phyloP scores from a whole-genome alignment of 2,329 filamentous ascomycete genomes.

The Colletotrichum lini region DNA sequence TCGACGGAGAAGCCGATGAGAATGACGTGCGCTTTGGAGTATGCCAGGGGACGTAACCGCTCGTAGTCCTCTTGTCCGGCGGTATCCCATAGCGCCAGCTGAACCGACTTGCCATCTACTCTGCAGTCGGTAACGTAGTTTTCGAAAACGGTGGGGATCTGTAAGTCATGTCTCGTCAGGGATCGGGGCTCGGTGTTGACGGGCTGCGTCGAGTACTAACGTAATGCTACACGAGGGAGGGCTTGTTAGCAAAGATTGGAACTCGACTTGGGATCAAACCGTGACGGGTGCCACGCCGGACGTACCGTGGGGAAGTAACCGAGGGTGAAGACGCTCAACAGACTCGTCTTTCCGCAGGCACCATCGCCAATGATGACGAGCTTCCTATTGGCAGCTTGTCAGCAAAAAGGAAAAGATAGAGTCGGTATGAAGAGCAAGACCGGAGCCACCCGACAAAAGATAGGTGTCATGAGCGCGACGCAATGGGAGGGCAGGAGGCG shows the following conservation, averaged over 20 bases:
- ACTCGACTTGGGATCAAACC: slow-evolving; percentile 9
- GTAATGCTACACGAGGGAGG: slow-evolving; percentile 65
- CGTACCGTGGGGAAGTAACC: slow-evolving; percentile 98
- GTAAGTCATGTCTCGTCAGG: slow-evolving; percentile 44
- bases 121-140: slow-evolving; percentile 99
- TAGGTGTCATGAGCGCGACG: neutral
- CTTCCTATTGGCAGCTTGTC: slow-evolving; percentile 72
- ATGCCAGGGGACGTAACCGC: slow-evolving; percentile 91
- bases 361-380: slow-evolving; percentile 97
- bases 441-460: neutral
- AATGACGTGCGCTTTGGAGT: slow-evolving; percentile 97
- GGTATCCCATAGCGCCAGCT: slow-evolving; percentile 99
- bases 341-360: slow-evolving; percentile 97
- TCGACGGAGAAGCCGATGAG: slow-evolving; percentile 96
- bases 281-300: slow-evolving; percentile 46
- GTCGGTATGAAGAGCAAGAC: neutral
- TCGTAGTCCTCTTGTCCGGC: slow-evolving; percentile 99
- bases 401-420: neutral
- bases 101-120: slow-evolving; percentile 98
- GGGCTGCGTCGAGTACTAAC: slow-evolving; percentile 57
- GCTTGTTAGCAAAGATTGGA: slow-evolving; percentile 45
- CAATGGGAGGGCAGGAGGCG: neutral
- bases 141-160: slow-evolving; percentile 98
- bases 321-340: slow-evolving; percentile 96
- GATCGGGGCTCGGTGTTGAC: slow-evolving; percentile 33